These are phyloP conservation scores for Yamadazyma blattariae DNA, from an alignment of 1,139 yeast species.

Conservation along the genomic window DNA sequence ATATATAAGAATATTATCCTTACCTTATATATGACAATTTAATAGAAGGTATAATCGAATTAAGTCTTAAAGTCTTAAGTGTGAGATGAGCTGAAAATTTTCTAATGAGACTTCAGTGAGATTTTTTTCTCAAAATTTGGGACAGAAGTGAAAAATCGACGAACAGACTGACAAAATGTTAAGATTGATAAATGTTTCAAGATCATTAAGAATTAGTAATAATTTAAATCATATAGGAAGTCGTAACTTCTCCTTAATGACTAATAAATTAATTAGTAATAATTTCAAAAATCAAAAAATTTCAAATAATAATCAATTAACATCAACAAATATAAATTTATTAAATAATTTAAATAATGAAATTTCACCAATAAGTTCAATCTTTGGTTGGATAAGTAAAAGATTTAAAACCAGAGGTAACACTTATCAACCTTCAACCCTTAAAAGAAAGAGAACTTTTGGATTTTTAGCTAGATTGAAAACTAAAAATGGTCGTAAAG, in stretches of 20 bases:
- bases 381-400: constrained; percentile 46
- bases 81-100: constrained; percentile 6
- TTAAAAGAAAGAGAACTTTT: constrained; percentile 83
- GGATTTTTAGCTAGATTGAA: constrained; percentile 91
- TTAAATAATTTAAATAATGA: constrained; percentile 1
- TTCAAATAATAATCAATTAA: too few relatives aligned
- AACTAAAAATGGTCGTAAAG: constrained; percentile 74
- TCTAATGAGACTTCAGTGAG: constrained; percentile 1
- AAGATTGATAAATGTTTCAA: background rate
- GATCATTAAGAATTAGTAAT: background rate
- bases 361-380: constrained; percentile 8
- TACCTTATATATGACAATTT: too few relatives aligned
- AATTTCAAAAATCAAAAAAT: too few relatives aligned
- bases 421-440: constrained; percentile 90
- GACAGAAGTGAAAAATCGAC: background rate
- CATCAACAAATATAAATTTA: too few relatives aligned
- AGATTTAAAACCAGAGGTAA: constrained; percentile 91
- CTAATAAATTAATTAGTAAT: constrained; percentile 1
- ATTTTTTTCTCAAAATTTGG: background rate
- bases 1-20: too few relatives aligned
- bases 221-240: constrained; percentile 1
- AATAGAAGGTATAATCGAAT: too few relatives aligned
- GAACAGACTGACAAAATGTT: background rate
- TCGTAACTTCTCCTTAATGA: constrained; percentile 3
- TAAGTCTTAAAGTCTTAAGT: background rate